Evolutionary conservation across 2,329 filamentous ascomycete species (phyloP).

Genomic region (Hymenotorrendiella dingleyae): DNA sequence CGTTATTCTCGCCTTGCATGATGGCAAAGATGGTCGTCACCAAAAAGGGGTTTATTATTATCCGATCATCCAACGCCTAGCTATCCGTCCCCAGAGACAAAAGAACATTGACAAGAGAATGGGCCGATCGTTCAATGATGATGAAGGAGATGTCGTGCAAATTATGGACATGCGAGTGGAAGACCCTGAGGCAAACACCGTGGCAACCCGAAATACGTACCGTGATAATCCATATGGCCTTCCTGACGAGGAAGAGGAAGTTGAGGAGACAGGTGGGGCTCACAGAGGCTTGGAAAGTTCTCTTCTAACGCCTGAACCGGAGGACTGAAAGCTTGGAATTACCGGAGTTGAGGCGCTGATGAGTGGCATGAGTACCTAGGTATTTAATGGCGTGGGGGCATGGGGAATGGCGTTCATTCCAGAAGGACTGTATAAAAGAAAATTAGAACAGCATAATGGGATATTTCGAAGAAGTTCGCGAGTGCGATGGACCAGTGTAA

Average conservation of each 20-base stretch:
- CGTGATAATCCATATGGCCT: constrained; percentile 31
- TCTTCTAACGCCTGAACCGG: too few species aligned
- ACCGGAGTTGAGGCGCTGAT: too few species aligned
- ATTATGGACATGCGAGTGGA: constrained; percentile 49
- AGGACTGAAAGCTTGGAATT: too few species aligned
- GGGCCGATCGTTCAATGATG: constrained; percentile 27
- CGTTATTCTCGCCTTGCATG: constrained; percentile 53
- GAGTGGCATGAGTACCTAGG: too few species aligned
- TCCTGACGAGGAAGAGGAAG: constrained; percentile 18
- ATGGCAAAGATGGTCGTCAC: constrained; percentile 43
- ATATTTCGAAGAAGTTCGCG: too few species aligned
- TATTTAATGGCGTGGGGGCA: too few species aligned
- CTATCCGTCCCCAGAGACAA: constrained; percentile 55
- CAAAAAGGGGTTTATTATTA: constrained; percentile 62
- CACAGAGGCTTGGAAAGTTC: too few species aligned
- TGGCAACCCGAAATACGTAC: constrained; percentile 46
- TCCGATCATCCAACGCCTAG: constrained; percentile 58
- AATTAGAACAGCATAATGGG: too few species aligned
- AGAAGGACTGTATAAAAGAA: too few species aligned
- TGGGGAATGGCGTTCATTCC: too few species aligned
- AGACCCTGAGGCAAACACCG: constrained; percentile 49
- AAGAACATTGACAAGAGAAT: constrained; percentile 52
- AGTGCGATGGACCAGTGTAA: too few species aligned
- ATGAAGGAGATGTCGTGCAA: constrained; percentile 40
- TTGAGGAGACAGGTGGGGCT: background rate